Percentiles rank a stretch among this genome's conserved stretches.
phyloP scores from a whole-genome alignment of 2,329 filamentous ascomycete genomes.

The Ceratocystiopsis sp. region DNA sequence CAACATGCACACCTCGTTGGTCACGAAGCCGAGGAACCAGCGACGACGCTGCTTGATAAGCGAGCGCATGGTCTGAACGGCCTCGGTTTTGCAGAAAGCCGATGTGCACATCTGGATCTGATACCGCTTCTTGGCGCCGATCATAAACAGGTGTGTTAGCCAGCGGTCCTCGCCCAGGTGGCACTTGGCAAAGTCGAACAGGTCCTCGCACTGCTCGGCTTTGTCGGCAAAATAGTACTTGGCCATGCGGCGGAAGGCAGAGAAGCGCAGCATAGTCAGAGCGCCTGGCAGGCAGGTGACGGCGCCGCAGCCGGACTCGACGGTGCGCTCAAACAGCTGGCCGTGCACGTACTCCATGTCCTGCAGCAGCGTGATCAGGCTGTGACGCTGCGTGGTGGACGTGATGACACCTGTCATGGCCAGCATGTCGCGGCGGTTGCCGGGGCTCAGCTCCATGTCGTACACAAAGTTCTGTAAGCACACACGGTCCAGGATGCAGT shows the following conservation, averaged over 20 bases:
- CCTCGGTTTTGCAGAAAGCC: constrained; percentile 96
- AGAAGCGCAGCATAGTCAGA: constrained; percentile 90
- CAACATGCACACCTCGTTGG: constrained; percentile 96
- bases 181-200: constrained; percentile 93
- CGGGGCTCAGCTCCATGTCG: constrained; percentile 94
- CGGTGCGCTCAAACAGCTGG: constrained; percentile 86
- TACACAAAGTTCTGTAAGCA: constrained; percentile 97
- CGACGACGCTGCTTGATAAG: constrained; percentile 85
- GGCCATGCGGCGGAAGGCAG: constrained; percentile 89
- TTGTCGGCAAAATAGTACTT: constrained; percentile 98
- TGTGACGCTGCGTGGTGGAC: constrained; percentile 76
- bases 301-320: constrained; percentile 84
- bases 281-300: constrained; percentile 92
- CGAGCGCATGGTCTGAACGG: constrained; percentile 71
- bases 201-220: constrained; percentile 82
- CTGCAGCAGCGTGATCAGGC: constrained; percentile 78
- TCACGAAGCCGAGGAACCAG: constrained; percentile 96
- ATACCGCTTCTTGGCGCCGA: constrained; percentile 78
- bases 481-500: constrained; percentile 80
- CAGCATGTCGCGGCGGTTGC: constrained; percentile 81
- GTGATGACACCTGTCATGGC: constrained; percentile 98
- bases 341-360: constrained; percentile 98
- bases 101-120: constrained; percentile 97
- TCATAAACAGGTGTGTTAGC: constrained; percentile 98
- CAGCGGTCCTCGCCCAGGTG: constrained; percentile 91